Conservation (phyloP, 2,329 filamentous ascomycete genomes). For the Macrophomina tecta region DNA sequence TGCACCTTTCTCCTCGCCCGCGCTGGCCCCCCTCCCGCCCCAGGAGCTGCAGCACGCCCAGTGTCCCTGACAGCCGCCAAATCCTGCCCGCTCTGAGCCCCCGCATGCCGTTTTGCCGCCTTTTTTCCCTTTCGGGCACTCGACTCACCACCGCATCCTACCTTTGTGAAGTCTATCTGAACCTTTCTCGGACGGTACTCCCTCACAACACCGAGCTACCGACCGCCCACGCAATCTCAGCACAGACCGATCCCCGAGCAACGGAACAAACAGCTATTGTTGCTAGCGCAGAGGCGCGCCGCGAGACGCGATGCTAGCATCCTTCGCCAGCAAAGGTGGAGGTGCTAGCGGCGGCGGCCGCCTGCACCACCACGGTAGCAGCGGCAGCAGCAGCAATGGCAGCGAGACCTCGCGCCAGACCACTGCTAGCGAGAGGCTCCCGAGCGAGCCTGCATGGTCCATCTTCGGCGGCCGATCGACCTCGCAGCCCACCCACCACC, state of each 20-base stretch:
- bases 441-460: constrained; percentile 20
- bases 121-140: constrained; percentile 3
- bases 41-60: not conserved
- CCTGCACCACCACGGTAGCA: not conserved
- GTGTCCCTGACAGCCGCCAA: not conserved
- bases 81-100: not conserved
- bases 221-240: not conserved
- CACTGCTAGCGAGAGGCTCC: constrained; percentile 1
- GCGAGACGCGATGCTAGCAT: constrained; percentile 15
- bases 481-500: constrained; percentile 1
- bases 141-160: not conserved
- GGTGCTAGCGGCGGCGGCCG: not conserved
- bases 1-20: not conserved
- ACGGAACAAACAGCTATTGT: not conserved
- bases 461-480: constrained; percentile 12
- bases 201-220: not conserved
- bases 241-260: not conserved
- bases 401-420: constrained; percentile 2
- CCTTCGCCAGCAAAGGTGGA: constrained; percentile 2
- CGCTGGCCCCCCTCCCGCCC: not conserved
- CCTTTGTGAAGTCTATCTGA: not conserved
- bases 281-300: not conserved
- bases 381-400: not conserved
- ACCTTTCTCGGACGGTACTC: not conserved
- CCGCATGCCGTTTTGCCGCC: not conserved